Evolutionary conservation across 352 stramenopile genomes (phyloP).

Genomic region (Pythium aristosporum): DNA sequence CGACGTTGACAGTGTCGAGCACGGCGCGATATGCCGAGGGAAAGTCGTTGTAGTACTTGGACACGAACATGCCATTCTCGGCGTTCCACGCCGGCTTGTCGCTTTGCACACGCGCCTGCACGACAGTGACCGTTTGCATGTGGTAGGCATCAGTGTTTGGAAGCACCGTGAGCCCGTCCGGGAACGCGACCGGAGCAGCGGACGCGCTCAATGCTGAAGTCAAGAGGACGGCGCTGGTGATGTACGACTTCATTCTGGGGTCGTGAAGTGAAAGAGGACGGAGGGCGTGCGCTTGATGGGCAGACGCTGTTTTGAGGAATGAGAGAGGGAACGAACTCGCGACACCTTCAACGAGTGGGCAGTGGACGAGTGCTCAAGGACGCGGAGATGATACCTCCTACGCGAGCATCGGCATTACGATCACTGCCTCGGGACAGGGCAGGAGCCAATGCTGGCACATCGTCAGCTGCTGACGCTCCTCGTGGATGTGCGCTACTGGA

Average conservation of each 20-base stretch:
- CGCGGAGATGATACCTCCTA: too few species aligned
- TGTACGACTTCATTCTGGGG: neutral
- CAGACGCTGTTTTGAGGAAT: neutral
- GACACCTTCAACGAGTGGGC: neutral
- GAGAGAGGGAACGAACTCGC: neutral
- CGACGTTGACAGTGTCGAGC: constrained; percentile 84
- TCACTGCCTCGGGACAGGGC: neutral
- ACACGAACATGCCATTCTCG: constrained; percentile 37
- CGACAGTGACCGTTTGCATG: constrained; percentile 52
- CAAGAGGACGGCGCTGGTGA: neutral
- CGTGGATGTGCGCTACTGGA: too few species aligned
- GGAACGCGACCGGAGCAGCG: constrained; percentile 15
- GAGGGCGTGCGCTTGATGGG: neutral
- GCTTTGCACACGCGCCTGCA: constrained; percentile 62
- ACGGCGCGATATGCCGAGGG: constrained; percentile 49
- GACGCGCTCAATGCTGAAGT: constrained; percentile 8
- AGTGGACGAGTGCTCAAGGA: too few species aligned
- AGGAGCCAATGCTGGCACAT: neutral
- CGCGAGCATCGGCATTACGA: neutral
- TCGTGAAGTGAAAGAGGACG: neutral
- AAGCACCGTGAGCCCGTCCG: constrained; percentile 31
- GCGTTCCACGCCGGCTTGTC: constrained; percentile 55
- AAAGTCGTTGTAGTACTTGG: constrained; percentile 49
- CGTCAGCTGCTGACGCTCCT: too few species aligned
- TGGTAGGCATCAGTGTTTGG: constrained; percentile 44